These are phyloP conservation scores for Chalara sp. DNA, from an alignment of 2,329 filamentous ascomycete species.

Conservation along the genomic window DNA sequence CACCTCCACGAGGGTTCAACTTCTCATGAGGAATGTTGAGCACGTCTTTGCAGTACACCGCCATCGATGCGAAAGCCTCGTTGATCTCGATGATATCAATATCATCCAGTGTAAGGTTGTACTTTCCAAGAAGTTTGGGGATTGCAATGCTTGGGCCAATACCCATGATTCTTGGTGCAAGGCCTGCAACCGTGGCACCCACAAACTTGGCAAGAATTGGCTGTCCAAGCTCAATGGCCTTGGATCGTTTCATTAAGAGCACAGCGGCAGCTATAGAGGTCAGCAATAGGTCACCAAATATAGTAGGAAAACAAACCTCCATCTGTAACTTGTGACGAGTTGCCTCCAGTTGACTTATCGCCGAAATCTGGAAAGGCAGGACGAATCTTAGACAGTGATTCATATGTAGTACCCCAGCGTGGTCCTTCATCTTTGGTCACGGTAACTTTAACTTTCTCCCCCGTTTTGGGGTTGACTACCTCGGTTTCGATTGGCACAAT, in stretches of 20 bases:
- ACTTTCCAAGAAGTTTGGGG: constrained; percentile 77
- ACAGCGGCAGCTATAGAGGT: constrained; percentile 64
- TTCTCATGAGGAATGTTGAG: constrained; percentile 66
- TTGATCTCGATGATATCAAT: constrained; percentile 91
- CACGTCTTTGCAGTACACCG: constrained; percentile 79
- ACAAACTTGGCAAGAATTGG: constrained; percentile 94
- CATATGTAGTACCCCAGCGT: constrained; percentile 80
- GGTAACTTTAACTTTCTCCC: constrained; percentile 69
- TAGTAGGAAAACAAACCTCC: constrained; percentile 49
- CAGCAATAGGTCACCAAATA: not conserved
- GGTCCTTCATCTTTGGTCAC: constrained; percentile 86
- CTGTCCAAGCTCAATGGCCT: constrained; percentile 77
- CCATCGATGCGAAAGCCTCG: constrained; percentile 97
- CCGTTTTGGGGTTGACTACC: constrained; percentile 77
- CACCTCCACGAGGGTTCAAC: constrained; percentile 76
- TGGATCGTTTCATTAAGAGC: constrained; percentile 90
- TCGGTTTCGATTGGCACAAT: constrained; percentile 81
- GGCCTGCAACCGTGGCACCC: constrained; percentile 81
- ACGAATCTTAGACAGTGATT: constrained; percentile 76
- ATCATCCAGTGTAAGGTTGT: constrained; percentile 71
- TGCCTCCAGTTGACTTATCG: constrained; percentile 80
- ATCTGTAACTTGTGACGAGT: constrained; percentile 91
- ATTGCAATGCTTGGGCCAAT: constrained; percentile 73
- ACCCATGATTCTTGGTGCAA: constrained; percentile 93
- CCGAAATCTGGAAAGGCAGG: constrained; percentile 89